Evolutionary conservation across 805 yeast genomes (phyloP), one percentile per base, ranked within the genome.

Genomic region (Myxozyma nipponensis): DNA sequence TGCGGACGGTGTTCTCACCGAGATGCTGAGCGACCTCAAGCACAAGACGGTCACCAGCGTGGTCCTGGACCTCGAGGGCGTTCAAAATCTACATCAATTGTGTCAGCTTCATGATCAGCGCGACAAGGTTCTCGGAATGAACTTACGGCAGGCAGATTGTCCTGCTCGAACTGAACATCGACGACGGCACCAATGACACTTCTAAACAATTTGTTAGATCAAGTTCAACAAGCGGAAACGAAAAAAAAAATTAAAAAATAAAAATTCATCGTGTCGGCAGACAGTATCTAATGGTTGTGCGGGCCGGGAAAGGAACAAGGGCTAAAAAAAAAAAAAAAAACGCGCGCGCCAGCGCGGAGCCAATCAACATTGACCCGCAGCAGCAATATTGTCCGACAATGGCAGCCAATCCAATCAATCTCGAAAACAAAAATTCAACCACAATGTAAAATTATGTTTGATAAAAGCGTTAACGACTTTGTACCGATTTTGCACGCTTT

Each of bases 1-100:
- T 85, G 85, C 98, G 91, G 74, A 93, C 98, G 67, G 98, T 86
- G 86, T 89, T 89, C 82, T 93, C 98, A 82, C 98, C 98, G 76
- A 93, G 83, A 78, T 93, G 98, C 82, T 93, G 98, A 69, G 98
- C 93, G 67, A 93, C 98, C 80, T 93, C 98, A 69, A 93, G 83
- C 63, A 93, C 89, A 71, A 93, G 83, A 69, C 80, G 79, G 63
- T 74, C 74, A 67, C 89, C 90, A 63, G 79, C 74, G 63, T 77
- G 81, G 67, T 79, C 81, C 72, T 87, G 82, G 71, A 93, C 82
- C 75, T 86, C 89, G 69, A 93, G 82, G 66, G 98, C 98, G 75
- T 93, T 93, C 70, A 89, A 82, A 78, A 93, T 93, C 46, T 10
- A 17, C 10, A n/a, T 42, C 25, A 25, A 24, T 26, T 7, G 18